Conservation (phyloP, 352 stramenopile genomes). For the Globisporangium parvum region DNA sequence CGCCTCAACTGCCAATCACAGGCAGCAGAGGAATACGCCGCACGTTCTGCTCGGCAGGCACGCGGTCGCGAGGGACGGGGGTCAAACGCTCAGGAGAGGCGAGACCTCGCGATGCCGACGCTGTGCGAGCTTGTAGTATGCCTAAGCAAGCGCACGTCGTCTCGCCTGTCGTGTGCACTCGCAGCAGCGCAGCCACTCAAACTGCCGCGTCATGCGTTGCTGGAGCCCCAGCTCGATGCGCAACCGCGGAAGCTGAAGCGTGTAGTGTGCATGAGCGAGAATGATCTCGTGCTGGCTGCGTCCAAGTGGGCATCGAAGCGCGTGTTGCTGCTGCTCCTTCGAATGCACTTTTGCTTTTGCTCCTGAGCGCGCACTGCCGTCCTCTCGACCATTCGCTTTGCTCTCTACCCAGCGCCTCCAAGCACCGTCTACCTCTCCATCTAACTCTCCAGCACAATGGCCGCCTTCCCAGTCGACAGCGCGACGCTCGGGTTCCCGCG, state of each 20-base stretch:
- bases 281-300: not conserved
- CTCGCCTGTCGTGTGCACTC: not conserved
- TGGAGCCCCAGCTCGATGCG: not conserved
- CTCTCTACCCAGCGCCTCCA: not conserved
- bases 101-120: not conserved
- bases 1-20: constrained; percentile 1
- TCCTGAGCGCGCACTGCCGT: constrained; percentile 21
- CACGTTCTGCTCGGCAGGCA: not conserved
- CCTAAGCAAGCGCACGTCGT: too few relatives aligned
- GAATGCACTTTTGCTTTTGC: constrained; percentile 58
- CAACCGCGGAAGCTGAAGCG: not conserved
- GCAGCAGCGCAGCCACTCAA: not conserved
- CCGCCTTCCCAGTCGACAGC: constrained; percentile 49
- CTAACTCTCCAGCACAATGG: constrained; percentile 18
- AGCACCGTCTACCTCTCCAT: not conserved
- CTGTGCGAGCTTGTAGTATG: not conserved
- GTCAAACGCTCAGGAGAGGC: not conserved
- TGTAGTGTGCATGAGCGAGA: too few relatives aligned
- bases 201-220: constrained; percentile 30
- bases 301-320: not conserved
- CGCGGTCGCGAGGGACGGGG: not conserved
- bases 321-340: not conserved
- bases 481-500: constrained; percentile 87
- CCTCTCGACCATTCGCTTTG: constrained; percentile 26
- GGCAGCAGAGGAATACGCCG: not conserved